phyloP scores from a whole-genome alignment of 2,329 filamentous ascomycete genomes.

The Chaetomium globosum region DNA sequence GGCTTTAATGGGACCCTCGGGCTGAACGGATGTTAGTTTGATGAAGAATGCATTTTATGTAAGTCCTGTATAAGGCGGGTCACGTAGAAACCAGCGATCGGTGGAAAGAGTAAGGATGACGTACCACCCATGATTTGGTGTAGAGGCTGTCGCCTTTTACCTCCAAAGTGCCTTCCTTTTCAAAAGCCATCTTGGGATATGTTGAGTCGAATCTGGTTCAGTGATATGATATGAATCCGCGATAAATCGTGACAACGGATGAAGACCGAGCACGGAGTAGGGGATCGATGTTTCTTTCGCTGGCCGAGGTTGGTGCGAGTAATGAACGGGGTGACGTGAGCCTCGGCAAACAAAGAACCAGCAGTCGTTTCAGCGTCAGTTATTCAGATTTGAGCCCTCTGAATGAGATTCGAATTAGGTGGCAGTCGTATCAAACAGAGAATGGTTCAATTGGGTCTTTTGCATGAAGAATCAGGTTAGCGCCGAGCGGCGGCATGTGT shows the following conservation, averaged over 20 bases:
- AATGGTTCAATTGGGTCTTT: not conserved
- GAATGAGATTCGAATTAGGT: not conserved
- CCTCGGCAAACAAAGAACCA: constrained; percentile 4
- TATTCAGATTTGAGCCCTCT: not conserved
- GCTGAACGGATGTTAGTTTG: constrained; percentile 45
- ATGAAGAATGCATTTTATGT: not conserved
- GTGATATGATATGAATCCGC: not conserved
- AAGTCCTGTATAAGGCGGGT: not conserved
- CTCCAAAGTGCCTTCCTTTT: constrained; percentile 55
- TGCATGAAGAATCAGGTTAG: not conserved
- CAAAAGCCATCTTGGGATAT: constrained; percentile 45
- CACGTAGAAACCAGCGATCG: not conserved
- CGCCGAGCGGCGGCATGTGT: not conserved
- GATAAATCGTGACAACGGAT: not conserved
- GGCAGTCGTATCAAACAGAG: not conserved
- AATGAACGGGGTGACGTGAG: not conserved
- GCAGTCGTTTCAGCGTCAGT: not conserved
- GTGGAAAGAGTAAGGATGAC: constrained; percentile 35
- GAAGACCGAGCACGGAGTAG: not conserved
- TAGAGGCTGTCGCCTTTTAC: constrained; percentile 52
- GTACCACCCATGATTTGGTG: constrained; percentile 62
- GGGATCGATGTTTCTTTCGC: not conserved
- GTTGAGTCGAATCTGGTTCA: not conserved
- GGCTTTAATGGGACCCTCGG: constrained; percentile 61
- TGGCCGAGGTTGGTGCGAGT: not conserved